phyloP scores from a whole-genome alignment of 2,329 filamentous ascomycete genomes.

The Fusarium caatingaense region DNA sequence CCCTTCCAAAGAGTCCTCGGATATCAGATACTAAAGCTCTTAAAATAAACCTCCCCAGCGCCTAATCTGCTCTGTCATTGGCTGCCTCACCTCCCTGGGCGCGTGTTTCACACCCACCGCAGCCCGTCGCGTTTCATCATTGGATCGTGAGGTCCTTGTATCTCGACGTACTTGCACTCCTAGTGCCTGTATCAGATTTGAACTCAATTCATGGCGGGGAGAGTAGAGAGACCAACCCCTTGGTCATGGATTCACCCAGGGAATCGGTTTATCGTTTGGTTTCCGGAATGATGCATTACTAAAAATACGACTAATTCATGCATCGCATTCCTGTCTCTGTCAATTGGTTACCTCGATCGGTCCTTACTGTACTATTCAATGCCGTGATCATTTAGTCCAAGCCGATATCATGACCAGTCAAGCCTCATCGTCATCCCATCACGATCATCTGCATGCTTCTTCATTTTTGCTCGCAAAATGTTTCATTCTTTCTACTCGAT shows the following conservation, averaged over 20 bases:
- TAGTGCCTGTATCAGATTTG: constrained; percentile 45
- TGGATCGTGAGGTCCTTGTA: constrained; percentile 37
- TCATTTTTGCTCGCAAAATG: constrained; percentile 22
- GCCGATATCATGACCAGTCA: neutral
- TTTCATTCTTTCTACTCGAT: constrained; percentile 45
- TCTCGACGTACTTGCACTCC: constrained; percentile 18
- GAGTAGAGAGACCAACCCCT: constrained; percentile 15
- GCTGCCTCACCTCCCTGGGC: constrained; percentile 31
- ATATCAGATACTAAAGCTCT: constrained; percentile 3
- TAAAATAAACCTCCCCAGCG: constrained; percentile 42
- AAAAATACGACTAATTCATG: constrained; percentile 33
- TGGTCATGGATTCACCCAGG: constrained; percentile 18
- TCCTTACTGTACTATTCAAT: constrained; percentile 3
- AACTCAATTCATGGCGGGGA: constrained; percentile 8
- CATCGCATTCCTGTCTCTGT: constrained; percentile 12
- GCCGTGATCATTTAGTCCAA: neutral
- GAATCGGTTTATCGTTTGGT: constrained; percentile 9
- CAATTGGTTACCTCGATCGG: neutral
- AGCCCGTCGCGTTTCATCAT: constrained; percentile 43
- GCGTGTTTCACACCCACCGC: constrained; percentile 47
- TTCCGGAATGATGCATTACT: constrained; percentile 18
- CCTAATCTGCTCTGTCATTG: constrained; percentile 48
- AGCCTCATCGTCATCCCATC: constrained; percentile 5
- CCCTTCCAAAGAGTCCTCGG: neutral
- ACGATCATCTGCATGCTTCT: neutral